Base-by-base conservation (phyloP, 768 basidiomycete species). In the Mycena sanguinolenta region DNA sequence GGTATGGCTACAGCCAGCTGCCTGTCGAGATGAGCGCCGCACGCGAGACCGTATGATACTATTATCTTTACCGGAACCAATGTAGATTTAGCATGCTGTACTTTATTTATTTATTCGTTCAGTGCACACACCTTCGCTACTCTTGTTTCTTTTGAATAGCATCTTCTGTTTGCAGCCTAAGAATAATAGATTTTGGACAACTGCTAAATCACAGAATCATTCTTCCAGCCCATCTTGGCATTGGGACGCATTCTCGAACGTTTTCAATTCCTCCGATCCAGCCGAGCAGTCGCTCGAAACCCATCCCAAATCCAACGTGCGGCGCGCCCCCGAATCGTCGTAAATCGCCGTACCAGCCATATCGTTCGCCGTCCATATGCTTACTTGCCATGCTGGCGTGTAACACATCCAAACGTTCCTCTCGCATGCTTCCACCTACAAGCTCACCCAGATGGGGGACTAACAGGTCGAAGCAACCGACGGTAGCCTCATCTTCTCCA, bases 271-370 rank as follows among this genome's bases (percentile, higher is more conserved):
- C 96, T 23, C 92, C 90, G 14, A 98, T 81, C 93, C 95, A 97
- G 52, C 90, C 89, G 21, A 99, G 85, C 23, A 98, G 83, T 69
- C 98, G 84, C 80, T 99, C 98, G 76, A 97, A 98, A 2, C 98
- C 98, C 84, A 99, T 85, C 7, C 98, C 98, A 80, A 96, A 99
- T 19, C 98, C 98, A 19, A 94, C 96, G 80, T 98, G 97, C 3
- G 95, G 94, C 23, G 94, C 92, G 21, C 92, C 92, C 13, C 98
- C 98, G 75, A 88, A 97, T 75, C 85, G 86, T 68, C 97, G 84
- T 73, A 98, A 78, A 74, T 98, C 96, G 59, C 91, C 70, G 80
- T 99, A 99, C 94, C 93, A 95, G 52, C 79, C 78, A 70, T 85
- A 86, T 25, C 77, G 80, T 14, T 76, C 77, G 57, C 79, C 78